phyloP scores from a whole-genome alignment of 495 filamentous ascomycete species.

The Rusavskia elegans region DNA sequence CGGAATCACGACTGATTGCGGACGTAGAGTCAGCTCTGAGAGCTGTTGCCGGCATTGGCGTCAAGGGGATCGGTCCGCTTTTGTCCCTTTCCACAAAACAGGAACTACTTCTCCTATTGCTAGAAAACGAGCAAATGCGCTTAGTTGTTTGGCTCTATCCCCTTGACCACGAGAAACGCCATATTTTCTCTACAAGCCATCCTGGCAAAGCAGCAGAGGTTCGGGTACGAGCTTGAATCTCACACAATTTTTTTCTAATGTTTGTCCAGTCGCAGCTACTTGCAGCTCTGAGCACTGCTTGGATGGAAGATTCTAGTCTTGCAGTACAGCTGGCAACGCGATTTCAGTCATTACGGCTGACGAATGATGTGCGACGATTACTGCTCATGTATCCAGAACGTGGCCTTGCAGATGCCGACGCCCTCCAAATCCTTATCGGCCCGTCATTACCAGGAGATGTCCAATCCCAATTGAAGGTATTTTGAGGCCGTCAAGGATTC shows the following conservation, averaged over 20 bases:
- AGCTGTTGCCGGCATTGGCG: constrained; percentile 37
- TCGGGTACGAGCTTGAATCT: constrained; percentile 6
- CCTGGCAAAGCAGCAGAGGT: constrained; percentile 34
- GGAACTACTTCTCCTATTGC: constrained; percentile 55
- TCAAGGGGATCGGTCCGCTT: constrained; percentile 33
- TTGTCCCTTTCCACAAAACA: constrained; percentile 64
- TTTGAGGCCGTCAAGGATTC: constrained; percentile 1
- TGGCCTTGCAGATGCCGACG: constrained; percentile 60
- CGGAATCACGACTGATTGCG: constrained; percentile 66
- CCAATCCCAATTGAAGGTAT: constrained; percentile 67
- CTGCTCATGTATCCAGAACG: constrained; percentile 71
- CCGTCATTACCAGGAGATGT: constrained; percentile 61
- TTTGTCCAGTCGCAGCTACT: constrained; percentile 30
- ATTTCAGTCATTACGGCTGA: constrained; percentile 59
- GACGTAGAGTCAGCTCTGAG: constrained; percentile 56
- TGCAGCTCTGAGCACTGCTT: constrained; percentile 61
- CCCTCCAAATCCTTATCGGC: constrained; percentile 67
- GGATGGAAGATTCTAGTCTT: constrained; percentile 65
- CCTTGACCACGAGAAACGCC: constrained; percentile 49
- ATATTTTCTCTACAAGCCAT: constrained; percentile 27
- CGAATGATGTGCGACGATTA: constrained; percentile 58
- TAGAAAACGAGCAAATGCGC: constrained; percentile 74
- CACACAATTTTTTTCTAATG: constrained; percentile 4
- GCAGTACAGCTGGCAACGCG: constrained; percentile 68
- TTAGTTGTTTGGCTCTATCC: constrained; percentile 85